These are phyloP conservation scores for Clarkia xantiana DNA, from an alignment of 345 rosid species.

Conservation along the genomic window DNA sequence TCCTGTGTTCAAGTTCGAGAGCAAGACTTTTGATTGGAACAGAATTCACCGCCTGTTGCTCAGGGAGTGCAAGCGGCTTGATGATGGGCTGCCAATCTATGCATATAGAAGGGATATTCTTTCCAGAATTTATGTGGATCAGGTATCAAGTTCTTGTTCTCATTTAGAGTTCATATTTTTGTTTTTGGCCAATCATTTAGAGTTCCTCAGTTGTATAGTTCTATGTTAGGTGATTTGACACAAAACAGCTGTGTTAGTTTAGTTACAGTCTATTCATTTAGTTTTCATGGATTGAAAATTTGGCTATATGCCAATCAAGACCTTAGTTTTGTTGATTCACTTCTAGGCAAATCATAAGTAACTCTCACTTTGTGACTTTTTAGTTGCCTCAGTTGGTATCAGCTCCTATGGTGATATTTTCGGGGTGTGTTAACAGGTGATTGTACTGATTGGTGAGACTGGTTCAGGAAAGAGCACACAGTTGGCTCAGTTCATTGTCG, in stretches of 20 bases:
- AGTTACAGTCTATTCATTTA: too few species aligned
- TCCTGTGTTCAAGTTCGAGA: constrained; percentile 22
- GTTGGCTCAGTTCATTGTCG: constrained; percentile 79
- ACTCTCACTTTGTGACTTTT: background rate
- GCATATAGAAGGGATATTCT: constrained; percentile 38
- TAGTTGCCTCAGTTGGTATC: background rate
- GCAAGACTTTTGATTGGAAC: constrained; percentile 30
- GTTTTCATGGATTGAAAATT: too few species aligned
- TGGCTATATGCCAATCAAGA: too few species aligned
- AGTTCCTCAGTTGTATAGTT: too few species aligned
- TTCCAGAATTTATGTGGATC: constrained; percentile 23
- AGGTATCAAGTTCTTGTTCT: constrained; percentile 22
- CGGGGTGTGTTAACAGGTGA: constrained; percentile 27
- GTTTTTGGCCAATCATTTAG: too few species aligned
- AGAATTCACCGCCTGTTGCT: constrained; percentile 32
- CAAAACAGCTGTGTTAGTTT: too few species aligned
- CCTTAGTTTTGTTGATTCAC: too few species aligned
- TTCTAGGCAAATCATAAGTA: background rate
- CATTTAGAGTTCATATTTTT: too few species aligned
- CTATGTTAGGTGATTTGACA: too few species aligned
- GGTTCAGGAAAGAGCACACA: constrained; percentile 97
- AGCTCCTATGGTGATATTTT: background rate
- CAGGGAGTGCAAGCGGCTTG: constrained; percentile 63
- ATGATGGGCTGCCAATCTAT: constrained; percentile 68
- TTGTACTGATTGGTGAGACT: constrained; percentile 79